Evolutionary conservation across 2,329 filamentous ascomycete species (phyloP).

Genomic region (Fusarium camptoceras): DNA sequence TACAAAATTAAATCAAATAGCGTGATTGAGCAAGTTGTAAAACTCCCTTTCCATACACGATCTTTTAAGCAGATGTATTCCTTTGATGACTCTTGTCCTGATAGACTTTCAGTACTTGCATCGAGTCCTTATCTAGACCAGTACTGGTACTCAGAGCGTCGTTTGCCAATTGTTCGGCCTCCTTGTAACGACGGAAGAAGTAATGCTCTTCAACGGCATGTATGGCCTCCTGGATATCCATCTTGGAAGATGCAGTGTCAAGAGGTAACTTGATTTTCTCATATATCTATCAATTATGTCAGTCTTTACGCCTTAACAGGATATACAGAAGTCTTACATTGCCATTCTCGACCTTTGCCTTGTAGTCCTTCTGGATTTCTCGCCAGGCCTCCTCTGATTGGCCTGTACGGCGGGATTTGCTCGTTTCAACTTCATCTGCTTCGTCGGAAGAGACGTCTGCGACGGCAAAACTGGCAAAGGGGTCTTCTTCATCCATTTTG

Average conservation of each 20-base stretch:
- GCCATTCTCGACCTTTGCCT: slow-evolving; percentile 65
- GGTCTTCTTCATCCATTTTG: slow-evolving; percentile 49
- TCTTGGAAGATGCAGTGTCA: slow-evolving; percentile 55
- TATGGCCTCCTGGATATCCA: slow-evolving; percentile 61
- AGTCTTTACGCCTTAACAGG: slow-evolving; percentile 44
- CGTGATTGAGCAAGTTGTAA: slow-evolving; percentile 9
- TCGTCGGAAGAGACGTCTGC: slow-evolving; percentile 53
- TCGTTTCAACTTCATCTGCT: slow-evolving; percentile 47
- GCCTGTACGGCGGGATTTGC: slow-evolving; percentile 51
- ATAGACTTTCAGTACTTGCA: slow-evolving; percentile 56
- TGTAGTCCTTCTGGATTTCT: slow-evolving; percentile 59
- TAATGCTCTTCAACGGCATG: slow-evolving; percentile 70
- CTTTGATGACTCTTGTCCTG: slow-evolving; percentile 56
- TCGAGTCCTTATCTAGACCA: slow-evolving; percentile 59
- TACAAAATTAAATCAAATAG: slow-evolving; percentile 12
- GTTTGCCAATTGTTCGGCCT: slow-evolving; percentile 58
- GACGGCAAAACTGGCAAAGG: slow-evolving; percentile 49
- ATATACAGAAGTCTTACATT: slow-evolving; percentile 54
- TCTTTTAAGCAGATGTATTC: slow-evolving; percentile 16
- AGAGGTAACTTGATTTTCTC: slow-evolving; percentile 58
- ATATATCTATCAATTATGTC: slow-evolving; percentile 54
- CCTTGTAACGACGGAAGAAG: slow-evolving; percentile 61
- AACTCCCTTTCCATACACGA: background rate
- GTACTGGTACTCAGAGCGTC: slow-evolving; percentile 49
- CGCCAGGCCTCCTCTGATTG: slow-evolving; percentile 65